Evolutionary conservation across 352 stramenopile genomes (phyloP).

Genomic region (Globisporangium carolinianum): DNA sequence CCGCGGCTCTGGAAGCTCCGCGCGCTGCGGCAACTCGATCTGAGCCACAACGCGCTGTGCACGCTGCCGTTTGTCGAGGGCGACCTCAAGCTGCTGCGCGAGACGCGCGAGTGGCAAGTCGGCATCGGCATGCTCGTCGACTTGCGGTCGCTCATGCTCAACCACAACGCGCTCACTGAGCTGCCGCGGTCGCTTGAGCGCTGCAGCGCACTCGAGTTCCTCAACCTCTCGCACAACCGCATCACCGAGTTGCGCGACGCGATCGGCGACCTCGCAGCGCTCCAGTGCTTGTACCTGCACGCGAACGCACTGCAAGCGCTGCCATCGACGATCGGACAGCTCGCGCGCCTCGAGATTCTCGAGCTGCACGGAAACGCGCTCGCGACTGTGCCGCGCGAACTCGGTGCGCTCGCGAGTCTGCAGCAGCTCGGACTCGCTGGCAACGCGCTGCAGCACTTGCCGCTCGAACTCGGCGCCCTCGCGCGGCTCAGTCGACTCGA

Average conservation of each 20-base stretch:
- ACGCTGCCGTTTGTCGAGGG: constrained; percentile 60
- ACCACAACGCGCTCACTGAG: constrained; percentile 40
- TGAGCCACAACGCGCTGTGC: constrained; percentile 44
- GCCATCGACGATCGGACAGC: constrained; percentile 29
- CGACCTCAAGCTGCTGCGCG: constrained; percentile 58
- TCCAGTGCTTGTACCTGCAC: constrained; percentile 30
- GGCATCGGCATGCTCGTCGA: constrained; percentile 37
- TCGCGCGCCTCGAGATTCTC: constrained; percentile 32
- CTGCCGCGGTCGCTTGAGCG: constrained; percentile 45
- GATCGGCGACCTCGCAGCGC: constrained; percentile 26
- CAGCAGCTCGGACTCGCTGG: constrained; percentile 24
- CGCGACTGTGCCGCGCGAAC: constrained; percentile 24
- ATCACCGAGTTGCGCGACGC: constrained; percentile 31
- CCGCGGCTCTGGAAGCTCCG: constrained; percentile 62
- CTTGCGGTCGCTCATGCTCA: constrained; percentile 38
- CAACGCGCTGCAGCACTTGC: constrained; percentile 42
- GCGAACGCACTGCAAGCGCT: constrained; percentile 36
- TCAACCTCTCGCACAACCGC: constrained; percentile 52
- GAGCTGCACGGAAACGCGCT: constrained; percentile 36
- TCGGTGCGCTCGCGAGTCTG: constrained; percentile 36
- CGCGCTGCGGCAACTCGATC: constrained; percentile 32
- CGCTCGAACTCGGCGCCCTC: constrained; percentile 29
- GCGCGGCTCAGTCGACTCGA: constrained; percentile 19
- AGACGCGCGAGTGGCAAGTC: constrained; percentile 71
- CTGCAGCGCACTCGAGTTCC: constrained; percentile 25